Evolutionary conservation across 2,329 filamentous ascomycete species (phyloP).

Genomic region (Nannizziopsis arthrosporioides): DNA sequence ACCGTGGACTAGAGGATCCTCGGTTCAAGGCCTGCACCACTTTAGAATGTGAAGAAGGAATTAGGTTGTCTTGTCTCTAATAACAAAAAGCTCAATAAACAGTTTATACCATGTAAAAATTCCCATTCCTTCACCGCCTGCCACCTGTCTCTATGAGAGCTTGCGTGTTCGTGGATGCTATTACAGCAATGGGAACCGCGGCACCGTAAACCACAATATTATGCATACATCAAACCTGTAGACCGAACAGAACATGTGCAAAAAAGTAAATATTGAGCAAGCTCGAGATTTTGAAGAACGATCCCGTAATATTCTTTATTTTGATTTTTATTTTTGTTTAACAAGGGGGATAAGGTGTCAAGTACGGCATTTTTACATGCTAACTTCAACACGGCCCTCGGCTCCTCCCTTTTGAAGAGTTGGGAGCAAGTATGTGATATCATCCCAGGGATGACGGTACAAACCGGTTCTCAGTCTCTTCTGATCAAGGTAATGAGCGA

Average conservation of each 20-base stretch:
- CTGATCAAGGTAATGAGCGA: constrained; percentile 99
- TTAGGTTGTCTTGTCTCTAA: no score
- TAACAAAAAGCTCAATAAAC: no score
- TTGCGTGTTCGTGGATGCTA: no score
- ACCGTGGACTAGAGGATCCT: no score
- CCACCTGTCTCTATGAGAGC: no score
- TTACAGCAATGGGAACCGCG: background rate
- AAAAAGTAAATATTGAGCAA: background rate
- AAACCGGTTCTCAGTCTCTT: constrained; percentile 97
- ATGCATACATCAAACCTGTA: constrained; percentile 6
- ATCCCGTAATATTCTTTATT: constrained; percentile 2
- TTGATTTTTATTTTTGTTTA: background rate
- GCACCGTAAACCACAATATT: background rate
- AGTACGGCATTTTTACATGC: constrained; percentile 42
- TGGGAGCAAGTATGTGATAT: constrained; percentile 89
- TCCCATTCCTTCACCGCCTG: no score
- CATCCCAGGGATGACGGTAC: constrained; percentile 98
- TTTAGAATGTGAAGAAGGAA: no score
- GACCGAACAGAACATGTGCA: background rate
- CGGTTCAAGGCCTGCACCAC: no score
- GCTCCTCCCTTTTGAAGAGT: constrained; percentile 60
- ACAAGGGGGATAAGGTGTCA: background rate
- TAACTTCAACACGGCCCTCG: constrained; percentile 83
- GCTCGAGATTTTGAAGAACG: background rate
- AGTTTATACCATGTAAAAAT: no score